A percentile compares a stretch with the other conserved stretches of the same genome.
Evolutionary conservation across 73 alveolate genomes (phyloP).

Genomic region (Loxodes magnus): DNA sequence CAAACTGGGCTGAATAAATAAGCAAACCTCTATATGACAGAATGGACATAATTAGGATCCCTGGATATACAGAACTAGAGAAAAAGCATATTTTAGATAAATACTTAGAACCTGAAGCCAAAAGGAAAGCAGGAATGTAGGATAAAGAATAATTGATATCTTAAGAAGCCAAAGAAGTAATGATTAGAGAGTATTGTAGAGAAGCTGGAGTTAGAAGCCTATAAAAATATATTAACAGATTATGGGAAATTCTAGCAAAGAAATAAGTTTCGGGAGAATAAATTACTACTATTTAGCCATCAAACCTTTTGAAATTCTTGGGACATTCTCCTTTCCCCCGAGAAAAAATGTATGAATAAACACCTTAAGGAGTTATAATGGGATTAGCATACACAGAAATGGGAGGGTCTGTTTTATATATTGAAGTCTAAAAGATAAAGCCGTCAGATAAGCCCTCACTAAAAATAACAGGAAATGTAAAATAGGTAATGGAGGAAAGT

Average conservation of each 20-base stretch:
- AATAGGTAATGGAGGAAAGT: constrained; percentile 85
- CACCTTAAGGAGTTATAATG: constrained; percentile 56
- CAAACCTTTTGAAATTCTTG: neutral
- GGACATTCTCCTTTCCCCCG: neutral
- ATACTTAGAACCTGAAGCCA: constrained; percentile 77
- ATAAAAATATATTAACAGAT: constrained; percentile 62
- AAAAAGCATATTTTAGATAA: constrained; percentile 68
- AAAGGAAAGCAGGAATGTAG: constrained; percentile 60
- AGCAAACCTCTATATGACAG: constrained; percentile 89
- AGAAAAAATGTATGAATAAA: constrained; percentile 24
- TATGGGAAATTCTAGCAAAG: constrained; percentile 62
- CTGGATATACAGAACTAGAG: constrained; percentile 75
- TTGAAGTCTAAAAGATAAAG: constrained; percentile 61
- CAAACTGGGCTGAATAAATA: constrained; percentile 65
- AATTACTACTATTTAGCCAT: neutral
- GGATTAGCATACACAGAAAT: constrained; percentile 81
- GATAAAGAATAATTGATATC: constrained; percentile 25
- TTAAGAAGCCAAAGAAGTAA: constrained; percentile 23
- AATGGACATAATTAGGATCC: constrained; percentile 79
- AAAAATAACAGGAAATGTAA: constrained; percentile 74
- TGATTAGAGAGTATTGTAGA: constrained; percentile 45
- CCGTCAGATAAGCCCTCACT: constrained; percentile 46
- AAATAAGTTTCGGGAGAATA: constrained; percentile 22
- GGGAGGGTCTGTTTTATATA: constrained; percentile 74
- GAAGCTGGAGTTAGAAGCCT: constrained; percentile 79